Percentiles rank a stretch among this genome's conserved stretches.
These are phyloP conservation scores for Amborella trichopoda DNA, from an alignment of 164 flowering plant species.

Conservation along the genomic window DNA sequence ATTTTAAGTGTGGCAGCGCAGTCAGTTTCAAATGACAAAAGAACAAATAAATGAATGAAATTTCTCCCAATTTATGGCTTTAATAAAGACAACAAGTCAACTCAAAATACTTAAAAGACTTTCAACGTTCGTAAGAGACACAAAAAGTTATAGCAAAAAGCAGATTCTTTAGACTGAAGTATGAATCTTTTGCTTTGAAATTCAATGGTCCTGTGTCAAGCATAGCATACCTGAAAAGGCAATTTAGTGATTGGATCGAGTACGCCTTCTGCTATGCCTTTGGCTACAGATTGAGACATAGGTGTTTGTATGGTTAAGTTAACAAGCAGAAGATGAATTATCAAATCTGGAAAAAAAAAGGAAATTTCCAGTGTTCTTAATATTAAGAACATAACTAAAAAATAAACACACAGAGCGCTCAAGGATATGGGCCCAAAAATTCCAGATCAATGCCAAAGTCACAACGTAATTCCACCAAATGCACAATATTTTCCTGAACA, in stretches of 20 bases:
- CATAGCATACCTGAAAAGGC: conserved; percentile 60
- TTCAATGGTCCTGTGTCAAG: too few relatives aligned
- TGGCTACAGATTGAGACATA: conserved; percentile 54
- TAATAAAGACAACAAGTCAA: too few relatives aligned
- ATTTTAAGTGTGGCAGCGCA: too few relatives aligned
- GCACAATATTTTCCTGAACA: conserved; percentile 51
- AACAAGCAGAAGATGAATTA: not conserved
- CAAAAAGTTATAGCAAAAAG: too few relatives aligned
- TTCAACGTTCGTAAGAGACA: too few relatives aligned
- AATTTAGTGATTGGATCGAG: conserved; percentile 76
- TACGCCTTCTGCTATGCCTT: conserved; percentile 79
- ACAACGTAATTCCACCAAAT: conserved; percentile 35
- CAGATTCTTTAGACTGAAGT: too few relatives aligned
- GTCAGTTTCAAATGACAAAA: too few relatives aligned
- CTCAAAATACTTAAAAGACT: too few relatives aligned
- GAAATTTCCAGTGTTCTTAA: not conserved
- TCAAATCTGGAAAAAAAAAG: conserved; percentile 1
- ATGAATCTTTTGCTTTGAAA: too few relatives aligned
- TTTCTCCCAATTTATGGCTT: too few relatives aligned
- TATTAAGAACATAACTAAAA: not conserved
- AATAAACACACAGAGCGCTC: not conserved
- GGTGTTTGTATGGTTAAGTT: conserved; percentile 49
- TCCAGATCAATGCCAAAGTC: conserved; percentile 48
- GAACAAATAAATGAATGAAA: too few relatives aligned
- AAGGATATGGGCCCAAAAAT: conserved; percentile 99